Percentiles rank a stretch among this genome's conserved stretches.
Conservation (phyloP, 2,329 filamentous ascomycete genomes). For the Aspergillus texensis region DNA sequence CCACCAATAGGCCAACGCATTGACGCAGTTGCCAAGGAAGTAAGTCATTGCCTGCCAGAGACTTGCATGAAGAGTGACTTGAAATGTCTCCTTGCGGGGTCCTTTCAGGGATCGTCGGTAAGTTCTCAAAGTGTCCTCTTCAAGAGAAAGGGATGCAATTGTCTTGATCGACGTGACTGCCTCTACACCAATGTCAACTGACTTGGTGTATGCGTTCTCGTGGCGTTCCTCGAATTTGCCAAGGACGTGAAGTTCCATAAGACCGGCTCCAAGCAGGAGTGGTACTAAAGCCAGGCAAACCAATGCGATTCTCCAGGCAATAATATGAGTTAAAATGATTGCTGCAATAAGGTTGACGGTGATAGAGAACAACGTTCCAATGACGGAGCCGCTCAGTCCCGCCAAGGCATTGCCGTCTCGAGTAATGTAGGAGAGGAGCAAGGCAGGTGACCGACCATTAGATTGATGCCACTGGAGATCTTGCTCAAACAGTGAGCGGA, state of each 20-base stretch:
- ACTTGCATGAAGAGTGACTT: constrained; percentile 51
- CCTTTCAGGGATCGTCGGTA: constrained; percentile 50
- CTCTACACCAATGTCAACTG: constrained; percentile 55
- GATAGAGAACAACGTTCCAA: constrained; percentile 70
- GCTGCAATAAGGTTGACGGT: constrained; percentile 68
- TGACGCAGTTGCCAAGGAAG: constrained; percentile 64
- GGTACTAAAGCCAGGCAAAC: constrained; percentile 72
- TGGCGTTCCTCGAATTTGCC: constrained; percentile 61
- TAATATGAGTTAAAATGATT: constrained; percentile 68
- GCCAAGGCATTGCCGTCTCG: constrained; percentile 68
- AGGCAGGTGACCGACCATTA: constrained; percentile 61
- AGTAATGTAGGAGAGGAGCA: constrained; percentile 69
- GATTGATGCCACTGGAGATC: constrained; percentile 73
- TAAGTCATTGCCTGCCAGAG: constrained; percentile 51
- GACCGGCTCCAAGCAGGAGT: constrained; percentile 67
- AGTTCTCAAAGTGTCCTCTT: constrained; percentile 51
- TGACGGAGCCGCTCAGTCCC: constrained; percentile 69
- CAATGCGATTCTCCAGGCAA: constrained; percentile 76
- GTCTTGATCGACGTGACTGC: constrained; percentile 56
- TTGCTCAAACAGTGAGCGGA: constrained; percentile 67
- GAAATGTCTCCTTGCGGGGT: constrained; percentile 53
- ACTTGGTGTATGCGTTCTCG: constrained; percentile 53
- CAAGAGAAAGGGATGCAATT: constrained; percentile 54
- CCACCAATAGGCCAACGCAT: constrained; percentile 81
- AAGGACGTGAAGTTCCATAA: constrained; percentile 67